phyloP scores from a whole-genome alignment of 176 grass and related monocot genomes.

The Chloris gayana region DNA sequence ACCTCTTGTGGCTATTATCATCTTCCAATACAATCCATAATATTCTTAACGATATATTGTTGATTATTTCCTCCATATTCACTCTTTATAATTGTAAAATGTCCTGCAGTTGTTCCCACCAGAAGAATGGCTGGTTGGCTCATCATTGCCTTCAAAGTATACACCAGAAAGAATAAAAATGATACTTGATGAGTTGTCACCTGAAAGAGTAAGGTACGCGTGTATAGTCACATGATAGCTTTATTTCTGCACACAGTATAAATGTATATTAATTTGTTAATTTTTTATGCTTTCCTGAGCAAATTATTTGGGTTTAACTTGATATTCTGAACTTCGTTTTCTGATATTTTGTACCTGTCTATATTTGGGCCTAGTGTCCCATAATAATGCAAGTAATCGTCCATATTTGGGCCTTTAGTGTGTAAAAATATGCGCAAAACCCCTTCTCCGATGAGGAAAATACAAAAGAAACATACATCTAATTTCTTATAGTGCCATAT shows the following conservation, averaged over 20 bases:
- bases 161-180: constrained; percentile 67
- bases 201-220: constrained; percentile 75
- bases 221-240: constrained; percentile 13
- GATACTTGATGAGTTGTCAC: constrained; percentile 72
- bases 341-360: constrained; percentile 18
- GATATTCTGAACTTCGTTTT: constrained; percentile 13
- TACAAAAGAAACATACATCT: too few relatives aligned
- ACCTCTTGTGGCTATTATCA: too few relatives aligned
- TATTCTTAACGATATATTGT: too few relatives aligned
- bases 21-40: too few relatives aligned
- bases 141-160: constrained; percentile 69
- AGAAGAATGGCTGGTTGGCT: constrained; percentile 86
- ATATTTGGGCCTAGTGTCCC: too few relatives aligned
- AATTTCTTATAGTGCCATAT: constrained; percentile 3
- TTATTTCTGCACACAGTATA: constrained; percentile 29
- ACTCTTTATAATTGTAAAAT: constrained; percentile 23
- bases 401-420: too few relatives aligned
- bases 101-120: constrained; percentile 73
- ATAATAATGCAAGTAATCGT: too few relatives aligned
- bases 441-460: too few relatives aligned
- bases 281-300: neutral
- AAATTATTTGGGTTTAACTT: constrained; percentile 8
- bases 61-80: constrained; percentile 18
- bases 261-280: neutral
- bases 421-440: too few relatives aligned